These are phyloP conservation scores for Dillenia suffruticosa DNA, from an alignment of 164 flowering plant species.

Conservation along the genomic window DNA sequence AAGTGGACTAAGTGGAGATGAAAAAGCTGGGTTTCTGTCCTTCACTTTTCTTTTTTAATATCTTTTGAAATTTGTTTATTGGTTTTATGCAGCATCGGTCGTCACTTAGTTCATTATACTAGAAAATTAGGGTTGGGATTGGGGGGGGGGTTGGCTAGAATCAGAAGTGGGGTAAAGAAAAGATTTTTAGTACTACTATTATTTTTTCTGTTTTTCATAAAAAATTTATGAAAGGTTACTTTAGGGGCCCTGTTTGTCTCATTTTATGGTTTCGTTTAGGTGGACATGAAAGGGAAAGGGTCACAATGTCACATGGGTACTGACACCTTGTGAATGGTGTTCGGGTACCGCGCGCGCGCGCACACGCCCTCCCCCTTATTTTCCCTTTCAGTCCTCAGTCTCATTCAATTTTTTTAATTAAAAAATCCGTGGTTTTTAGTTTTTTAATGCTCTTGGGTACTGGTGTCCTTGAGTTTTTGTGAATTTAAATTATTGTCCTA, in stretches of 20 bases:
- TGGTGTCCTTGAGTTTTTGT: no score
- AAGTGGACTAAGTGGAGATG: conserved; percentile 8
- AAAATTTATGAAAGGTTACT: conserved; percentile 30
- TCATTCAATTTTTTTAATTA: background rate
- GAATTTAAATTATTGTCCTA: no score
- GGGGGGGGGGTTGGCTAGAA: background rate
- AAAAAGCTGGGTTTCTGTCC: conserved; percentile 15
- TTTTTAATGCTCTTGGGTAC: no score
- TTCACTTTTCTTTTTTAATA: background rate
- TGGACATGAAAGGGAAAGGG: conserved; percentile 38
- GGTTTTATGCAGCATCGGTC: conserved; percentile 10
- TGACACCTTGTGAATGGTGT: conserved; percentile 33
- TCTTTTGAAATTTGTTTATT: conserved; percentile 5
- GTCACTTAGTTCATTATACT: background rate
- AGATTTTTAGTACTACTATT: conserved; percentile 2
- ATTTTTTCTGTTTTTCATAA: conserved; percentile 3
- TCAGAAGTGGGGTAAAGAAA: conserved; percentile 5
- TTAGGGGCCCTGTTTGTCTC: conserved; percentile 44
- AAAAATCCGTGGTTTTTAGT: no score
- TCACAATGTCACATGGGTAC: conserved; percentile 55
- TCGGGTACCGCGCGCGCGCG: conserved; percentile 4
- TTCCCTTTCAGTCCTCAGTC: conserved; percentile 18
- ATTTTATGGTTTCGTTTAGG: conserved; percentile 44
- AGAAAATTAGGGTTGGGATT: no score
- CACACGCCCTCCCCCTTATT: conserved; percentile 19